These are phyloP conservation scores for Saturnispora quitensis DNA, from an alignment of 805 yeast species.

Conservation along the genomic window DNA sequence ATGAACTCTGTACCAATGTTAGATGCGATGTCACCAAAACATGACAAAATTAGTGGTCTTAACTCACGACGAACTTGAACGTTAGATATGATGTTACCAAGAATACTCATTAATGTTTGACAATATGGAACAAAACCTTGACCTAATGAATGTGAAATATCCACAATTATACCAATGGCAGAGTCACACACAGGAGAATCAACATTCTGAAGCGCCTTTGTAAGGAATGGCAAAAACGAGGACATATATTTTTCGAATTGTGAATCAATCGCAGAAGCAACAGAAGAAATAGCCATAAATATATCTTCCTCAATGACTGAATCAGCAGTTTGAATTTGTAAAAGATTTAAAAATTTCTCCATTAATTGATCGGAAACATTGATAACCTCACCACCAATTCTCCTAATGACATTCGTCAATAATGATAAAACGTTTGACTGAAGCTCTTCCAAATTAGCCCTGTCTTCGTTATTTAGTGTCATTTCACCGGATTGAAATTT, in stretches of 20 bases:
- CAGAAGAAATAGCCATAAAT: conserved; percentile 82
- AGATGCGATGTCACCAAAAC: conserved; percentile 93
- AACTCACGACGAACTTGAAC: conserved; percentile 67
- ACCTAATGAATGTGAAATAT: conserved; percentile 84
- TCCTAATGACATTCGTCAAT: conserved; percentile 74
- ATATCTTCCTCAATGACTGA: conserved; percentile 84
- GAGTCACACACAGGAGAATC: conserved; percentile 80
- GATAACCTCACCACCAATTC: conserved; percentile 57
- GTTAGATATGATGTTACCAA: conserved; percentile 65
- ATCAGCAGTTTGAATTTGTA: conserved; percentile 50
- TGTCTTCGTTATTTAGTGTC: conserved; percentile 49
- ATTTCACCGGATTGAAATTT: conserved; percentile 21
- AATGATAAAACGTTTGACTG: conserved; percentile 75
- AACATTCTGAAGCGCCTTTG: conserved; percentile 68
- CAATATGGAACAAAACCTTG: conserved; percentile 63
- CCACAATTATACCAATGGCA: conserved; percentile 93
- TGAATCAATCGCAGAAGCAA: conserved; percentile 71
- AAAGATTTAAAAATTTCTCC: conserved; percentile 69
- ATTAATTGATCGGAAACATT: conserved; percentile 75
- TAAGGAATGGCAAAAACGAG: conserved; percentile 74
- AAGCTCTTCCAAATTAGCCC: conserved; percentile 73
- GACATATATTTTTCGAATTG: conserved; percentile 70
- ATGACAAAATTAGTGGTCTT: conserved; percentile 80
- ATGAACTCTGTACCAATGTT: conserved; percentile 71
- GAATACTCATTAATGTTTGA: conserved; percentile 71